phyloP scores from a whole-genome alignment of 768 basidiomycete genomes.

The Xerocomellus chrysenteron region DNA sequence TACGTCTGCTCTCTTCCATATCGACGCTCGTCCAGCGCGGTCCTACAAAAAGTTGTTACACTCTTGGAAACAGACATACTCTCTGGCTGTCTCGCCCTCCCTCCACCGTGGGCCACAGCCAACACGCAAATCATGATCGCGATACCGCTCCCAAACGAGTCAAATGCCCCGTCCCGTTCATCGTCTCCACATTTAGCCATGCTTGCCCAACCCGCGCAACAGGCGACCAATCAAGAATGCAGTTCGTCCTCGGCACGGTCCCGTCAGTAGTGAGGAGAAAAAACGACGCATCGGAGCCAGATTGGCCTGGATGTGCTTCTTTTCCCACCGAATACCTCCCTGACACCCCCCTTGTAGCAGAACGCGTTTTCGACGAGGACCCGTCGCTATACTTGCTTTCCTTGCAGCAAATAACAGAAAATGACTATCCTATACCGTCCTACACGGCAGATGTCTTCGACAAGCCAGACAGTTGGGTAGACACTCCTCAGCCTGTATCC shows the following conservation, averaged over 20 bases:
- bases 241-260: constrained; percentile 78
- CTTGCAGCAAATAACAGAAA: no score
- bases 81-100: no score
- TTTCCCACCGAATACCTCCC: background rate
- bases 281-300: constrained; percentile 55
- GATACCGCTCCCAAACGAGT: no score
- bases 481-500: constrained; percentile 59
- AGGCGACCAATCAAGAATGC: constrained; percentile 49
- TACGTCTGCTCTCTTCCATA: constrained; percentile 30
- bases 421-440: constrained; percentile 28
- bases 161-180: no score
- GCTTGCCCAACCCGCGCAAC: no score
- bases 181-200: no score
- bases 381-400: no score
- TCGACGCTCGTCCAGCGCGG: no score
- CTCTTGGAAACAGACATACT: no score
- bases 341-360: constrained; percentile 41
- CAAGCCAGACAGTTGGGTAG: constrained; percentile 72
- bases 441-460: constrained; percentile 75
- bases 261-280: constrained; percentile 79
- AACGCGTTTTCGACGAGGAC: no score
- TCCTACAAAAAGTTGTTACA: no score
- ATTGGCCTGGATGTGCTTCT: constrained; percentile 32
- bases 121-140: no score
- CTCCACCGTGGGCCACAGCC: background rate